These are phyloP conservation scores for Aotearoamyces nothofagi DNA, from an alignment of 2,329 filamentous ascomycete species.

Conservation along the genomic window DNA sequence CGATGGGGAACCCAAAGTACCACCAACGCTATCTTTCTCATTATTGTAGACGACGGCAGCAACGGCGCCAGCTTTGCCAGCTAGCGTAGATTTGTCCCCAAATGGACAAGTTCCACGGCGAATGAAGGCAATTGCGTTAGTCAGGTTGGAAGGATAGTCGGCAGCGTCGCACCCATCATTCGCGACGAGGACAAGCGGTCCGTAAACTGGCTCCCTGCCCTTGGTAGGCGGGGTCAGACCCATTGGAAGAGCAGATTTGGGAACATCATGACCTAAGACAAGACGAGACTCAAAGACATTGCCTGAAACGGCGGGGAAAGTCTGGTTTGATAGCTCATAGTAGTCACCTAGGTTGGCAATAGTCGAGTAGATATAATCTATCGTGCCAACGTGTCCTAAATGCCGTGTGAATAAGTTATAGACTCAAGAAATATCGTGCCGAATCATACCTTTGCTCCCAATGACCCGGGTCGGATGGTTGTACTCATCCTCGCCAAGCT, in stretches of 20 bases:
- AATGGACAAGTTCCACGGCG: constrained; percentile 57
- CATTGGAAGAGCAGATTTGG: constrained; percentile 38
- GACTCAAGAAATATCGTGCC: constrained; percentile 1
- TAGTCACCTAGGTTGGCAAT: constrained; percentile 40
- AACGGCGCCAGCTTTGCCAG: constrained; percentile 52
- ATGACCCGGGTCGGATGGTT: constrained; percentile 58
- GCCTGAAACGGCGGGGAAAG: constrained; percentile 46
- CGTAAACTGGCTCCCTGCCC: constrained; percentile 40
- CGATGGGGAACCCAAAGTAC: constrained; percentile 50
- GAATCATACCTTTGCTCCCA: constrained; percentile 39
- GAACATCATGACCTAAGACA: constrained; percentile 35
- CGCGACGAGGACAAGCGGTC: constrained; percentile 40
- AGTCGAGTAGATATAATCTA: constrained; percentile 44
- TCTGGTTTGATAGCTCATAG: constrained; percentile 47
- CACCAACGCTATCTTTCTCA: constrained; percentile 38
- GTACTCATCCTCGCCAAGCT: constrained; percentile 41
- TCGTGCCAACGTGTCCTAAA: constrained; percentile 48
- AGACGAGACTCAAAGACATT: constrained; percentile 42
- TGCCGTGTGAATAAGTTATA: too few species aligned
- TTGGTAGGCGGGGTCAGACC: constrained; percentile 51
- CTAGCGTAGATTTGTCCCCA: constrained; percentile 52
- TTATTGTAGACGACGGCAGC: constrained; percentile 67
- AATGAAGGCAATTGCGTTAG: constrained; percentile 55
- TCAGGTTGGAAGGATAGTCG: constrained; percentile 45
- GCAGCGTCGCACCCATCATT: constrained; percentile 46